Conservation (phyloP, 176 grass and related monocot species). For the Pontederia crassipes region DNA sequence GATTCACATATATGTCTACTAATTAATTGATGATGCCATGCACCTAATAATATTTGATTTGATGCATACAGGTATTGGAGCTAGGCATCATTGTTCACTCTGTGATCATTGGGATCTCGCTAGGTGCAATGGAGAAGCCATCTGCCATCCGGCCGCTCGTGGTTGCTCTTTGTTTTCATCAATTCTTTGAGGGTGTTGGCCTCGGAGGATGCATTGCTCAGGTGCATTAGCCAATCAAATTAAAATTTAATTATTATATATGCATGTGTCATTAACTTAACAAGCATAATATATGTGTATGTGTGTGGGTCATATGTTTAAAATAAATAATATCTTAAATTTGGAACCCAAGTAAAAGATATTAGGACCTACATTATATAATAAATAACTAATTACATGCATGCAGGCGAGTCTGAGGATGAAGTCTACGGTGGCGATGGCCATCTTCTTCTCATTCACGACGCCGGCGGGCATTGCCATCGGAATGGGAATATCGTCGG, state of each 20-base stretch:
- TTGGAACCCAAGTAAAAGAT: not conserved
- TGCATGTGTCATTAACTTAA: no score
- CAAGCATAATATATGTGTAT: no score
- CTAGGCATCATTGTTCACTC: slow-evolving; percentile 75
- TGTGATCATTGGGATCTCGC: slow-evolving; percentile 71
- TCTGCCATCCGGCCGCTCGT: slow-evolving; percentile 48
- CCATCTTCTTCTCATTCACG: slow-evolving; percentile 56
- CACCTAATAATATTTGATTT: not conserved
- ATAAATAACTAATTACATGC: not conserved
- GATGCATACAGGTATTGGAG: slow-evolving; percentile 37
- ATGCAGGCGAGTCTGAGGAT: slow-evolving; percentile 42
- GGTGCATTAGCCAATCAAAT: slow-evolving; percentile 13
- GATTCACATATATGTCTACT: no score
- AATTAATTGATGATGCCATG: no score
- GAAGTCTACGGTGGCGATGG: slow-evolving; percentile 33
- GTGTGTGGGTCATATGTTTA: no score
- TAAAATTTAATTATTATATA: no score
- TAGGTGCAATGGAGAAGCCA: slow-evolving; percentile 33
- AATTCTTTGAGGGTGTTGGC: slow-evolving; percentile 77
- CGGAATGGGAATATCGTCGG: slow-evolving; percentile 33
- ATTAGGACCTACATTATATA: not conserved
- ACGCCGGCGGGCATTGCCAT: slow-evolving; percentile 52
- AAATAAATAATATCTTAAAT: not conserved
- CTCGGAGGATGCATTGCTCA: slow-evolving; percentile 68
- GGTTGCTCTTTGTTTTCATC: slow-evolving; percentile 58